Conservation (phyloP, 192 early-diverging fungal species). For the Entomortierella beljakovae region DNA sequence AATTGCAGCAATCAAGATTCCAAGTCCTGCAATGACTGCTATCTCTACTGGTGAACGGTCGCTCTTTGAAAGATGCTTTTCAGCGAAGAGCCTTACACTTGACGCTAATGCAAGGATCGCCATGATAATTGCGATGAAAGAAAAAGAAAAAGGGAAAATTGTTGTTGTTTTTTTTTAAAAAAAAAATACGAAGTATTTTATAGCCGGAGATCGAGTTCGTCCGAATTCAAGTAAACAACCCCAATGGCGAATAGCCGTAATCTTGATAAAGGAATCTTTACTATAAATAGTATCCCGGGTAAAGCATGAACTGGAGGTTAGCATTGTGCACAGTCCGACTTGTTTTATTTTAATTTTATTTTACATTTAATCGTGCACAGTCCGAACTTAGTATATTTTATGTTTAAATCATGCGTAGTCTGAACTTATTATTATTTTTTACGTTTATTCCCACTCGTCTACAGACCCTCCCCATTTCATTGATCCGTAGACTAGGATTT, state of each 20-base stretch:
- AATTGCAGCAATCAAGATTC: constrained; percentile 12
- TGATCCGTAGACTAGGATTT: constrained; percentile 47
- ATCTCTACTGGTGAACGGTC: constrained; percentile 24
- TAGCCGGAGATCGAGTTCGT: background rate
- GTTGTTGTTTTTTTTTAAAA: background rate
- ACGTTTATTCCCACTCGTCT: constrained; percentile 42
- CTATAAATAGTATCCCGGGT: too few relatives aligned
- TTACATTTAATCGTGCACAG: too few relatives aligned
- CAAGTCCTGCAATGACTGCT: constrained; percentile 10
- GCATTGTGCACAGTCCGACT: too few relatives aligned
- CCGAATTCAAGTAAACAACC: too few relatives aligned
- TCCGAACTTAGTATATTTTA: background rate
- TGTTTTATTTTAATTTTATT: too few relatives aligned
- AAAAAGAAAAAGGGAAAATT: background rate
- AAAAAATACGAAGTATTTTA: background rate
- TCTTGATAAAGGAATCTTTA: too few relatives aligned
- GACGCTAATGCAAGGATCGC: background rate
- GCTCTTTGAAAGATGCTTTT: background rate
- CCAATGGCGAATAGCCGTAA: too few relatives aligned
- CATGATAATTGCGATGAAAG: constrained; percentile 9
- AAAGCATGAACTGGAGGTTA: too few relatives aligned
- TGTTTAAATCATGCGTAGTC: background rate
- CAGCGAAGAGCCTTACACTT: constrained; percentile 2
- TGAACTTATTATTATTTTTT: background rate
- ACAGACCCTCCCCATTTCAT: constrained; percentile 55